Evolutionary conservation across 306 rosid genomes (phyloP), one percentile per base, ranked within the genome.

Genomic region (Prunus persica): DNA sequence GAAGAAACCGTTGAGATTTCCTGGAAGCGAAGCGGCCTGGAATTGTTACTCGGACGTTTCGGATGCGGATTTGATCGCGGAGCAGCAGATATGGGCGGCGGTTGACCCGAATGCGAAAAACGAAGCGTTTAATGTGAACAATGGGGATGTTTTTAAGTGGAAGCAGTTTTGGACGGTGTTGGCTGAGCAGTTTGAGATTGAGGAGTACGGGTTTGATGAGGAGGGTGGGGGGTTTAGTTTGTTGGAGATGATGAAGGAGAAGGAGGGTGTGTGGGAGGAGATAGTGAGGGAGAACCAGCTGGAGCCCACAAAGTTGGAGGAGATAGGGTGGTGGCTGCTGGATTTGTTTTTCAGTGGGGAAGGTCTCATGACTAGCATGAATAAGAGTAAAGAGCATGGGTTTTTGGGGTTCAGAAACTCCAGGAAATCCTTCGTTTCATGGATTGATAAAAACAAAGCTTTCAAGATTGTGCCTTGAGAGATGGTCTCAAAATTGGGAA

Each of bases 21-120:
- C 96, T 0, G 92, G 96, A 2, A 73, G 74, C 0, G 81, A 63
- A 30, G 77, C 2, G 41, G 87, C 83, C 3, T 88, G 93, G 92
- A 89, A 88, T 41, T 18, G 69, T 56, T 90, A 79, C 63, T 52
- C 64, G 2, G 62, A 15, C 25, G 86, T 69, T 45, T 86, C 93
- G 1, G 96, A 90, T 73, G 93, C 89, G 0, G 93, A 88, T 86
- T 71, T 90, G 84, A 79, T 90, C 5, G 96, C 91, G 4, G 96
- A 90, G 85, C 96, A 88, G 72, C 91, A 90, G 5, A 86, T 90
- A 20, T 88, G 91, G 96, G 89, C 93, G 4, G 88, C 91, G 58
- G 93, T 88, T 67, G 96, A 90, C 34, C 91, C 87, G 0, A 61
- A 88, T 58, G 89, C 91, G 4, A 75, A 76, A 70, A 86, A 90